Evolutionary conservation across 331 rosid genomes (phyloP), one percentile per base, ranked within the genome.

Genomic region (Dryas integrifolia): DNA sequence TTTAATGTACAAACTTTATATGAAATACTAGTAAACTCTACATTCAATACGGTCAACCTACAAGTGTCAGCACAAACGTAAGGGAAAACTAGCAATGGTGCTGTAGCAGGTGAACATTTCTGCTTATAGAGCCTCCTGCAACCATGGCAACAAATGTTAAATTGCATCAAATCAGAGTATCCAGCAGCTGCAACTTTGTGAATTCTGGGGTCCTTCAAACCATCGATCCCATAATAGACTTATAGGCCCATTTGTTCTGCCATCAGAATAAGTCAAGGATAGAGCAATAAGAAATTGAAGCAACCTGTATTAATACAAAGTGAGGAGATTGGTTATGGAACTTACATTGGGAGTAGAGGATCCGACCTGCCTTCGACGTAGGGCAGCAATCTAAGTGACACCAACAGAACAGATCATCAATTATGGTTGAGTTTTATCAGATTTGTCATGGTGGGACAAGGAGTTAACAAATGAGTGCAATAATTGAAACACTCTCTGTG

Each of bases 201-300:
- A 61, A 69, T 87, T 88, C 74, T 82, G 89, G 58, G 98, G 86
- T 49, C 94, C 94, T 76, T 92, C 98, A 69, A 89, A 92, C 98
- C 98, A 92, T 76, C 86, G 85, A 80, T 89, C 86, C 98, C 95
- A 92, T 66, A 59, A 44, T 39, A 81, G 81, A 80, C 82, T 83
- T 83, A 83, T 45, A 38, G 92, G 93, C 44, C 93, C 96, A 70
- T 53, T 84, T 66, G 81, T 81, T 80, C 97, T 92, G 90, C 69
- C 69, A 58, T 64, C 46, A 71, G 24, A 80, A 58, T 52, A 72
- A 58, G 49, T 40, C 39, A 62, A 64, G 43, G 72, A 79, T 58
- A 49, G 79, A 41, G 40, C 76, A 48, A 79, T 60, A 64, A 5
- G 11, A 75, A 35, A 15, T 18, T 35, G 65, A 59, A 69, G 47